Base-by-base conservation (phyloP, 2,329 filamentous ascomycete species). In the Colletotrichum spinosum region DNA sequence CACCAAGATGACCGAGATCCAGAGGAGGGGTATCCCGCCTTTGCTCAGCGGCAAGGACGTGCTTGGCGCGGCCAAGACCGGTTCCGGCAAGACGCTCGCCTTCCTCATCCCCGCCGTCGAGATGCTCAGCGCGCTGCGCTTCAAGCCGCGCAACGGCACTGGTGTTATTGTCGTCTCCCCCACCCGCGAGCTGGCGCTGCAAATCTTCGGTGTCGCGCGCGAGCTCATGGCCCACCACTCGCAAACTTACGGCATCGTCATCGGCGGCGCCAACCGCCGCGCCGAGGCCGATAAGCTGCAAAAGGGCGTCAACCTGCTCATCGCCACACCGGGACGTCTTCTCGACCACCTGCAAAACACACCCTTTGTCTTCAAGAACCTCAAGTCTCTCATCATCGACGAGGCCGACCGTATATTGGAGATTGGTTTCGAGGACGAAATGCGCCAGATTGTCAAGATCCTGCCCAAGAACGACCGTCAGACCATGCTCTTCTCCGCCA, bases 401-500 rank as follows among this genome's bases (percentile, higher is more conserved):
- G 96, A 99, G 81, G 96, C 96, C 15, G 96, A 99, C 77, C 90
- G 96, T 52, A 97, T 99, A 68, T 83, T 99, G 49, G 96, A 99
- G 81, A 93, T 97, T 68, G 95, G 96, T 72, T 99, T 99, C 84
- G 96, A 99, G 79, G 96, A 98, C 74, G 96, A 99, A 81, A 97
- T 99, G 92, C 87, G 93, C 69, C 91, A 97, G 77, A 97, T 99
- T 71, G 90, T 98, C 78, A 97, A 97, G 84, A 96, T 98, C 60
- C 82, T 98, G 15, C 93, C 94, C 51, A 91, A 91, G 70, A 90
- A 97, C 63, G 89, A 94, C 70, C 85, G 96, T 66, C 95, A 98
- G 79, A 97, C 94, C 0, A 96, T 97, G 90, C 87, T 99, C n/a
- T 99, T 99, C 84, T 97, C 94, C 12, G 96, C 96, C 12, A 99